Conservation (phyloP, 2,329 filamentous ascomycete genomes). For the Sclerotinia nivalis region DNA sequence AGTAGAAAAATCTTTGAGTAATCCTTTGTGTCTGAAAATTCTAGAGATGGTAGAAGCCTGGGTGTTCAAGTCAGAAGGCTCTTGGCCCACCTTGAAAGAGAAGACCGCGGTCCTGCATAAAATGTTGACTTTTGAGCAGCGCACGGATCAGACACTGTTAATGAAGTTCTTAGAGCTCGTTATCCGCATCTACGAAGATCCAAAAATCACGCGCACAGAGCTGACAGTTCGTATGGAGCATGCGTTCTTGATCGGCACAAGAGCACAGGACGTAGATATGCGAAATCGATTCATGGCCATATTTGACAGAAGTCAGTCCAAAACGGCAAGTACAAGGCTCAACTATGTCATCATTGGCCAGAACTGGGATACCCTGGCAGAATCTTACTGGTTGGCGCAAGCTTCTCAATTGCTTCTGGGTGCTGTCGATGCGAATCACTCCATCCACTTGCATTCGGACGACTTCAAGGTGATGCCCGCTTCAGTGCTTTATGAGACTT, state of each 20-base stretch:
- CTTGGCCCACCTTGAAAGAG: conserved; percentile 96
- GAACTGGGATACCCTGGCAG: conserved; percentile 93
- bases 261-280: conserved; percentile 94
- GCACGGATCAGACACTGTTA: conserved; percentile 79
- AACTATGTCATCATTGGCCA: conserved; percentile 88
- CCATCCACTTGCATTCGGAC: conserved; percentile 74
- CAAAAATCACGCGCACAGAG: conserved; percentile 91
- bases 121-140: conserved; percentile 93
- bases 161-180: conserved; percentile 94
- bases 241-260: conserved; percentile 92
- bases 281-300: conserved; percentile 95
- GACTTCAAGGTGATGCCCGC: conserved; percentile 80
- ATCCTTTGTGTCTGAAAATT: conserved; percentile 85
- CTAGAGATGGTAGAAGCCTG: conserved; percentile 90
- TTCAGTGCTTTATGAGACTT: conserved; percentile 71
- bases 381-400: conserved; percentile 96
- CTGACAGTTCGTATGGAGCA: conserved; percentile 97
- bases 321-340: conserved; percentile 83
- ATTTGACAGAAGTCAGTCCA: conserved; percentile 92
- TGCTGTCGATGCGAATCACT: conserved; percentile 81
- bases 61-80: conserved; percentile 94
- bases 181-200: conserved; percentile 96
- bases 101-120: conserved; percentile 99
- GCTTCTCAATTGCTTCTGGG: conserved; percentile 91
- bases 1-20: conserved; percentile 91